Evolutionary conservation across 75 land plant species (phyloP).

Genomic region (Selaginella moellendorffii): DNA sequence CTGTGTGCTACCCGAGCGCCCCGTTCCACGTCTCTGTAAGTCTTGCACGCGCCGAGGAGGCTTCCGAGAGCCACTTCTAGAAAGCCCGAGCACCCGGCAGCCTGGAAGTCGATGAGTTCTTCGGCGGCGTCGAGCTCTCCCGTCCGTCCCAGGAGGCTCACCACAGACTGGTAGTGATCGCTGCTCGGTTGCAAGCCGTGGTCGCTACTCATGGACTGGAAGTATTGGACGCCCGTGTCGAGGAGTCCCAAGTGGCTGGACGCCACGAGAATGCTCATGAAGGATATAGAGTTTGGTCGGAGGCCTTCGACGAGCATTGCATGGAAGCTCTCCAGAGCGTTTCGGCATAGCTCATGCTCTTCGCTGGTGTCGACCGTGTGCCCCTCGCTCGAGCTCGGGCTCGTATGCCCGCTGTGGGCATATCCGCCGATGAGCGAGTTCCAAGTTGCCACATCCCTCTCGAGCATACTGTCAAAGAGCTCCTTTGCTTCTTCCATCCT

Average conservation of each 20-base stretch:
- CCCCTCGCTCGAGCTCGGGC: too few relatives aligned
- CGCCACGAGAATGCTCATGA: neutral
- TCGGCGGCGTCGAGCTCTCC: neutral
- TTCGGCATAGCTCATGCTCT: too few relatives aligned
- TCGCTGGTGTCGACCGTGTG: too few relatives aligned
- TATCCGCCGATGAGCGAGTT: neutral
- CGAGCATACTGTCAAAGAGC: neutral
- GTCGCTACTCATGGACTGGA: neutral
- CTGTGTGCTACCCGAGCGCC: neutral
- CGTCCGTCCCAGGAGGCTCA: neutral
- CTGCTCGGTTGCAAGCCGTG: neutral
- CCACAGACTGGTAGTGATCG: neutral
- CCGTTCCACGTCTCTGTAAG: neutral
- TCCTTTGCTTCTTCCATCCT: neutral
- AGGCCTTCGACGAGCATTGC: neutral
- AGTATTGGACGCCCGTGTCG: neutral
- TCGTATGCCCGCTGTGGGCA: neutral
- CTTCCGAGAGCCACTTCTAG: neutral
- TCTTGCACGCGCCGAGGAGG: neutral
- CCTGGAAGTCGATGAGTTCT: neutral
- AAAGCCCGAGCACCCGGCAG: neutral
- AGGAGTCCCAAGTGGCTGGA: neutral
- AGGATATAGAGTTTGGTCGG: neutral
- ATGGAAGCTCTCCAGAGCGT: neutral
- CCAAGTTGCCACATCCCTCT: neutral